These are phyloP conservation scores for Neoascochyta sp. DNA, from an alignment of 2,329 filamentous ascomycete species.

Conservation along the genomic window DNA sequence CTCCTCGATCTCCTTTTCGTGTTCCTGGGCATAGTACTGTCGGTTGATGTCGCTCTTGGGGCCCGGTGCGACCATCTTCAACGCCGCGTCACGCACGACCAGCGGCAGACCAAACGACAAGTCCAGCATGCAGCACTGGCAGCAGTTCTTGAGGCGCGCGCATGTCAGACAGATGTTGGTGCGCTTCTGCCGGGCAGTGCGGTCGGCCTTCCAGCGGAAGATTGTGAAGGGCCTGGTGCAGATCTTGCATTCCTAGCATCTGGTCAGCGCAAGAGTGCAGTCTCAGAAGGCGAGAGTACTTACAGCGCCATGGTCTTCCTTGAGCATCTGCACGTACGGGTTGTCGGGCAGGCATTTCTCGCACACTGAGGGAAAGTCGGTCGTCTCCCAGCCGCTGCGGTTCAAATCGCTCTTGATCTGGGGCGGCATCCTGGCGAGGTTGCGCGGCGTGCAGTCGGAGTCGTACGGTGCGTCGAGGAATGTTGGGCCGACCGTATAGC, in stretches of 20 bases:
- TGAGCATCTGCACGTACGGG: slow-evolving; percentile 97
- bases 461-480: not conserved
- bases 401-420: slow-evolving; percentile 97
- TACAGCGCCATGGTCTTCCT: slow-evolving; percentile 89
- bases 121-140: slow-evolving; percentile 98
- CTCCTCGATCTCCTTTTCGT: slow-evolving; percentile 92
- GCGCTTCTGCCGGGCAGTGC: slow-evolving; percentile 84
- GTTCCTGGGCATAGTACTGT: slow-evolving; percentile 96
- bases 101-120: slow-evolving; percentile 93
- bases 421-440: slow-evolving; percentile 69
- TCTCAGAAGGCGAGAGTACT: slow-evolving; percentile 52
- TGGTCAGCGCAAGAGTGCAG: no score
- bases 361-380: slow-evolving; percentile 82
- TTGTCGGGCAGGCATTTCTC: slow-evolving; percentile 95
- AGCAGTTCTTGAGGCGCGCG: slow-evolving; percentile 96
- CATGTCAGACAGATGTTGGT: slow-evolving; percentile 97
- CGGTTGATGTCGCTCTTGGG: slow-evolving; percentile 90
- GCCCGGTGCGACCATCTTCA: slow-evolving; percentile 96
- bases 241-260: slow-evolving; percentile 53
- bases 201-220: slow-evolving; percentile 91
- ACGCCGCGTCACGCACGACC: slow-evolving; percentile 86
- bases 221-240: slow-evolving; percentile 95
- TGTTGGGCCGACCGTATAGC: not conserved
- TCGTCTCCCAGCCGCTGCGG: slow-evolving; percentile 92
- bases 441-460: not conserved